A percentile compares a stretch with the other conserved stretches of the same genome.
Conservation (phyloP, 495 filamentous ascomycete genomes). For the Articulospora tetracladia region DNA sequence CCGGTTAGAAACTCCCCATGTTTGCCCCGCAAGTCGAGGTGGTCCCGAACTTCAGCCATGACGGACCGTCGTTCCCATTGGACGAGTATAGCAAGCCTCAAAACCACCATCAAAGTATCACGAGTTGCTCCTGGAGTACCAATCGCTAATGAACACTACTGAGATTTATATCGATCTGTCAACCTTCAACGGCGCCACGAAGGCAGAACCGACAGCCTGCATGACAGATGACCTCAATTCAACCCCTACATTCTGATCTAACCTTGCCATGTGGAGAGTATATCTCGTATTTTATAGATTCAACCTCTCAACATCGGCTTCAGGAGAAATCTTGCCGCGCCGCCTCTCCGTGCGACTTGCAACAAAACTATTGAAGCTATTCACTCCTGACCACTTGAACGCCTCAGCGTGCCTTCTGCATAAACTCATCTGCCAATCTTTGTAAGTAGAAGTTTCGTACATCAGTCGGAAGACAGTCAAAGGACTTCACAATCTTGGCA, state of each 20-base stretch:
- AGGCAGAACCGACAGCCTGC: neutral
- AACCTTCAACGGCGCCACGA: neutral
- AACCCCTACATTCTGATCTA: neutral
- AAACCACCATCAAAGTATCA: neutral
- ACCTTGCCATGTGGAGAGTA: neutral
- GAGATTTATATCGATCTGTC: neutral
- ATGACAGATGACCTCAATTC: neutral
- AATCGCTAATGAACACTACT: neutral
- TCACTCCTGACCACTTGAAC: neutral
- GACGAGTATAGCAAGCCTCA: neutral
- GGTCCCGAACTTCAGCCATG: neutral
- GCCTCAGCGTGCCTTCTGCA: conserved; percentile 19
- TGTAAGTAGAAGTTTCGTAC: conserved; percentile 71
- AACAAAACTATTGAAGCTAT: neutral
- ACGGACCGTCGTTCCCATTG: neutral
- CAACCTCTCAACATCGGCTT: neutral
- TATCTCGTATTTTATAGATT: neutral
- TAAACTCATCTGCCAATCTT: conserved; percentile 69
- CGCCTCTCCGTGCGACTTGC: neutral
- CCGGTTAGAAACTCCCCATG: neutral
- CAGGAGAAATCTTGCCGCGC: neutral
- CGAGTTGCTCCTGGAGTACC: neutral
- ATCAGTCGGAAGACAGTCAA: conserved; percentile 61
- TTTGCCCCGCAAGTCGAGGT: neutral
- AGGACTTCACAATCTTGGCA: conserved; percentile 60